Base-by-base conservation (phyloP, 805 yeast genomes). In the Ogataea glucozyma region DNA sequence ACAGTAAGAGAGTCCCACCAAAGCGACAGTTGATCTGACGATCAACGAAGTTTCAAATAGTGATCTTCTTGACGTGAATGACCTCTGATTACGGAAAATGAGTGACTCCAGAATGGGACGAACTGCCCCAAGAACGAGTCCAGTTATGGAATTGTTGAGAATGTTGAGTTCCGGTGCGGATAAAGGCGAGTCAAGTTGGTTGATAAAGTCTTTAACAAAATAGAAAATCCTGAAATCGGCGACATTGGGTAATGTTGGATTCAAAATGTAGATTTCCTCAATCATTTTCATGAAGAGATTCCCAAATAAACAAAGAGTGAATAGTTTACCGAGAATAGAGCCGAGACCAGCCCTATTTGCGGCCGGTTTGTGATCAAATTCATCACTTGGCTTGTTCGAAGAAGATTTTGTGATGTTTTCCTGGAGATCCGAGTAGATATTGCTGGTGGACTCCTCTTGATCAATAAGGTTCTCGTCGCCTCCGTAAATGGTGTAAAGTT, bases 1-100 rank as follows among this genome's bases (percentile, higher is more conserved):
- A 18, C 88, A 88, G 55, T 80, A 85, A 4, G 81, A 73, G 26
- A 85, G 75, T 3, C 95, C 95, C 31, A 85, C 64, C 53, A 84
- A 73, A 3, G 88, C 83, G 43, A 83, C 76, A 34, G 70, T 62
- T 16, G 80, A 57, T 52, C 75, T 62, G 3, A 72, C 51, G 20
- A 69, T 45, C 2, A 60, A 43, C 2, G 54, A 38, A 3, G 53
- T 39, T 6, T 52, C 51, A 14, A 48, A 41, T 13, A 48, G 43
- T 1, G 51, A 37, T 16, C 46, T 37, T 20, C 10, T 38, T 6
- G 32, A 18, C 18, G 16, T 30, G 4, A 14, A 30, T 30, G 18
- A 17, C 21, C 16, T 21, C 16, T 11, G 10, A n/a, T 30, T 30
- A 31, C 8, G 10, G 22, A 26, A 13, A 30, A 20, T 3, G n/a